Evolutionary conservation across 306 rosid genomes (phyloP).

Genomic region (Cucurbita argyrosperma): DNA sequence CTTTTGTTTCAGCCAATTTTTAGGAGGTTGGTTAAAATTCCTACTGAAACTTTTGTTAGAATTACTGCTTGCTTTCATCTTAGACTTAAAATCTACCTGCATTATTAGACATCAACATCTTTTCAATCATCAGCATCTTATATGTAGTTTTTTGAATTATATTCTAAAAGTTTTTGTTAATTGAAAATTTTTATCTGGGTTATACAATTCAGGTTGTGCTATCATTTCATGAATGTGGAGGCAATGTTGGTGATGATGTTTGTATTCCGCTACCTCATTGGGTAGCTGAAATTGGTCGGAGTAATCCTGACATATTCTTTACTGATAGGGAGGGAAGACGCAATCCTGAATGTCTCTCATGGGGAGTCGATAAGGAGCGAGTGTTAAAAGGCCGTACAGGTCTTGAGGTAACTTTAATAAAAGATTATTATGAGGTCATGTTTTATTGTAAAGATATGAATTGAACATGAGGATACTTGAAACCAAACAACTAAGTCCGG

Average conservation of each 20-base stretch:
- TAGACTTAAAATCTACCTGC: not conserved
- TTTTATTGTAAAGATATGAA: not conserved
- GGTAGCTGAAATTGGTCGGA: constrained; percentile 96
- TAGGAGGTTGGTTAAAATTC: not conserved
- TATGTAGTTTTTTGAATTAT: not conserved
- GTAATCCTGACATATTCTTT: constrained; percentile 89
- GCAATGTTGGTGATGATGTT: constrained; percentile 91
- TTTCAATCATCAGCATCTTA: not conserved
- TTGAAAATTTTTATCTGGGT: not conserved
- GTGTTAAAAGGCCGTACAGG: constrained; percentile 94
- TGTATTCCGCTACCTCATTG: constrained; percentile 94
- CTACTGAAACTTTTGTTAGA: not conserved
- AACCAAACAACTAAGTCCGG: not conserved
- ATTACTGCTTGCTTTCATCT: not conserved
- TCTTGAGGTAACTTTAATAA: constrained; percentile 48
- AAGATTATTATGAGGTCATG: not conserved
- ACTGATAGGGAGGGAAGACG: constrained; percentile 92
- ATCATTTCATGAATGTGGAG: constrained; percentile 99
- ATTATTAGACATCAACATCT: not conserved
- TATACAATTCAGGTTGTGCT: constrained; percentile 50
- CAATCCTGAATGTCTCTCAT: constrained; percentile 93
- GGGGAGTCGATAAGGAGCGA: constrained; percentile 95
- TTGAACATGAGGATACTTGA: not conserved
- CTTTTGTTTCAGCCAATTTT: not conserved
- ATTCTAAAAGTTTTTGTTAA: not conserved